phyloP scores from a whole-genome alignment of 345 rosid genomes.

The Arabidopsis arenosa region DNA sequence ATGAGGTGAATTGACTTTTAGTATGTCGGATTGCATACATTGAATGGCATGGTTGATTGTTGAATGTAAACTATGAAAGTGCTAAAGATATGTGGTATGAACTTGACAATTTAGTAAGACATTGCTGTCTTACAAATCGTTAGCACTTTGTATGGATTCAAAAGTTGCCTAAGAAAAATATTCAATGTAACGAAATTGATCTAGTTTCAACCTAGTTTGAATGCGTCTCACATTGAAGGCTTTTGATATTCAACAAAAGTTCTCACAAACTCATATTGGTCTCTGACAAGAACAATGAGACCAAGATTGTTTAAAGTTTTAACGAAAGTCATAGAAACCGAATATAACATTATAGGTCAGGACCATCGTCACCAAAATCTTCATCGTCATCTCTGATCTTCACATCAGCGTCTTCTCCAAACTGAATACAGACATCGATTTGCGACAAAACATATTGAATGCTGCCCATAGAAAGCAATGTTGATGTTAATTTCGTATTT shows the following conservation, averaged over 20 bases:
- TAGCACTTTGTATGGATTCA: too few species aligned
- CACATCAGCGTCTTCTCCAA: slow-evolving; percentile 94
- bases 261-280: slow-evolving; percentile 7
- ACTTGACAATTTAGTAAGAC: too few species aligned
- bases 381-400: slow-evolving; percentile 79
- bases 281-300: slow-evolving; percentile 17
- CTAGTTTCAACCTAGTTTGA: neutral
- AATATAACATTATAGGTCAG: neutral
- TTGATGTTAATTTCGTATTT: neutral
- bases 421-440: slow-evolving; percentile 82
- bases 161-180: neutral
- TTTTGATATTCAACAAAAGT: neutral
- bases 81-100: too few species aligned
- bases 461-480: slow-evolving; percentile 48
- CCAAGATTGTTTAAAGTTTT: slow-evolving; percentile 18
- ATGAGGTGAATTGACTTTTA: too few species aligned
- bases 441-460: slow-evolving; percentile 73
- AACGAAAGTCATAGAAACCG: neutral
- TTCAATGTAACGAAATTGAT: too few species aligned
- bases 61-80: too few species aligned
- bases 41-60: too few species aligned
- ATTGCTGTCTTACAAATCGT: too few species aligned
- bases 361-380: slow-evolving; percentile 44
- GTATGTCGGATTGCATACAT: too few species aligned
- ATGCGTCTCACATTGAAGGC: neutral